phyloP scores from a whole-genome alignment of 192 early-diverging fungal genomes.

The Coemansia sp. region DNA sequence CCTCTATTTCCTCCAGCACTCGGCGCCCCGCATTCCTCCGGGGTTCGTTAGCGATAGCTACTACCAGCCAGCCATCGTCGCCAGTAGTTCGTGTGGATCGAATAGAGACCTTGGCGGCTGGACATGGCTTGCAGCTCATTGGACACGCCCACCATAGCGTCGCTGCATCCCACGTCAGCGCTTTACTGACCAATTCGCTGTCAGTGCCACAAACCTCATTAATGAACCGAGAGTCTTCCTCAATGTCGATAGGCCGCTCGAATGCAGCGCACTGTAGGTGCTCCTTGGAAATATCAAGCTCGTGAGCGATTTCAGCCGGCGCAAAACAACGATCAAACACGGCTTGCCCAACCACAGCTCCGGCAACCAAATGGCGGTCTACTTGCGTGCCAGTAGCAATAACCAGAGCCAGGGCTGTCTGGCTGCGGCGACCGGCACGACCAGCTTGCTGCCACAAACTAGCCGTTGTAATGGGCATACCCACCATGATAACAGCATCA shows the following conservation, averaged over 20 bases:
- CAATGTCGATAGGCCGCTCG: conserved; percentile 43
- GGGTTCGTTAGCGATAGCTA: not conserved
- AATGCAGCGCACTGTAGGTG: conserved; percentile 75
- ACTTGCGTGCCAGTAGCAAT: conserved; percentile 54
- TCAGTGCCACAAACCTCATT: not conserved
- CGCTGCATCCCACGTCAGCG: conserved; percentile 15
- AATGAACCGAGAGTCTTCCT: not conserved
- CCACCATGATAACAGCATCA: conserved; percentile 74
- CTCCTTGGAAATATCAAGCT: conserved; percentile 38
- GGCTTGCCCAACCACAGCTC: conserved; percentile 25
- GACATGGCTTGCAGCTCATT: conserved; percentile 34
- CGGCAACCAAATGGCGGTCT: conserved; percentile 53
- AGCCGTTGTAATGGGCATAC: conserved; percentile 54
- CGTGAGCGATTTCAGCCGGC: conserved; percentile 36
- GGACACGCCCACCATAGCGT: conserved; percentile 13
- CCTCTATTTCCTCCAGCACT: conserved; percentile 47
- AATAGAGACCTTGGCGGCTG: conserved; percentile 32
- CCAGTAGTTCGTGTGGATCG: conserved; percentile 7
- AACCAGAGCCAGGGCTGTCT: conserved; percentile 62
- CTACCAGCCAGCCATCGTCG: conserved; percentile 20
- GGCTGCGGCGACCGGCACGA: conserved; percentile 64
- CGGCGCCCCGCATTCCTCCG: not conserved
- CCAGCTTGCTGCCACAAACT: conserved; percentile 72
- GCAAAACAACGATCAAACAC: conserved; percentile 55
- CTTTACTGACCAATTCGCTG: not conserved